phyloP scores from a whole-genome alignment of 768 basidiomycete species.

The Tylopilus subfusipes region DNA sequence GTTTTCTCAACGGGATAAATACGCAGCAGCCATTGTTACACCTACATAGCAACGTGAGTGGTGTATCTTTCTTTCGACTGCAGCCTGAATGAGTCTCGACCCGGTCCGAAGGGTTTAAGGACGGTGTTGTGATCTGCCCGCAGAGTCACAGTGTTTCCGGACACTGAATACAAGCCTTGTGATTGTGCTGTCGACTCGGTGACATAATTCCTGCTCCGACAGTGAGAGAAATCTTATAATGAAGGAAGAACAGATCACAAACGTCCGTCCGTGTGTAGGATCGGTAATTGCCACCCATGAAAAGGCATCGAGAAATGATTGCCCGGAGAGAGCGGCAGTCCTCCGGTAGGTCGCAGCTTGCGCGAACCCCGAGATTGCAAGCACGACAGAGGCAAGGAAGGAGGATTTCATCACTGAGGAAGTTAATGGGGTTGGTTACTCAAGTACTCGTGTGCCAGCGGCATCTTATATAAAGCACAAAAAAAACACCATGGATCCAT shows the following conservation, averaged over 20 bases:
- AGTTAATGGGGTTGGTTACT: background rate
- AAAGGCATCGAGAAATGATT: constrained; percentile 41
- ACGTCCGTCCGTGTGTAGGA: constrained; percentile 36
- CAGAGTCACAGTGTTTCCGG: constrained; percentile 36
- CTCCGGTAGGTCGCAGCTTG: constrained; percentile 45
- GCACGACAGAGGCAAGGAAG: constrained; percentile 3
- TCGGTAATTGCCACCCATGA: constrained; percentile 30
- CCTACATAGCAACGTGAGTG: constrained; percentile 34
- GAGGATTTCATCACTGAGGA: constrained; percentile 1
- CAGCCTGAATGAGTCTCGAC: constrained; percentile 38
- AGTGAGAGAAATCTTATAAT: background rate
- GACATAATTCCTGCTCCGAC: constrained; percentile 40
- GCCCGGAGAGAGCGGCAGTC: constrained; percentile 46
- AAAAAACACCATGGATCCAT: background rate
- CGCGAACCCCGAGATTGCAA: constrained; percentile 2
- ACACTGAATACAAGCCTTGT: constrained; percentile 56
- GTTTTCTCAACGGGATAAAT: no score
- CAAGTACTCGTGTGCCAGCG: background rate
- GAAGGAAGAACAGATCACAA: background rate
- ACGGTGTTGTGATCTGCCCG: constrained; percentile 33
- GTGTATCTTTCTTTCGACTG: constrained; percentile 29
- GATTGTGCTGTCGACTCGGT: constrained; percentile 44
- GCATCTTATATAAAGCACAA: constrained; percentile 14
- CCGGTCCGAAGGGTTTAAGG: constrained; percentile 28
- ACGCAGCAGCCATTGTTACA: background rate